Percentiles rank a stretch among this genome's conserved stretches.
These are phyloP conservation scores for Flaveria ramosissima DNA, from an alignment of 129 eudicot genomes.

Conservation along the genomic window DNA sequence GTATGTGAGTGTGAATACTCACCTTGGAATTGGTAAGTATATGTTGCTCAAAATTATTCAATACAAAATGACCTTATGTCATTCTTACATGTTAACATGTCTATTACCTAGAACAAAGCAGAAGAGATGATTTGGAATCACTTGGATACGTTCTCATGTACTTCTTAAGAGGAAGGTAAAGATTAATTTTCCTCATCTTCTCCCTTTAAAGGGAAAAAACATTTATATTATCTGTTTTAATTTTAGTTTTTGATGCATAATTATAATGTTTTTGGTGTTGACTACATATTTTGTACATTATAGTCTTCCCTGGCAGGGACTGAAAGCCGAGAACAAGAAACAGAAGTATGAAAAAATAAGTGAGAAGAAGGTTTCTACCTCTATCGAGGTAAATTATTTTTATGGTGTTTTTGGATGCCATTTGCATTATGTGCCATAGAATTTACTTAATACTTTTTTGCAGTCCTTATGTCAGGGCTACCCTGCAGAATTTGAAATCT, in stretches of 20 bases:
- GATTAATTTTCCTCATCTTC: not conserved
- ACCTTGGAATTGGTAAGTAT: conserved; percentile 91
- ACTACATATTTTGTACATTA: conserved; percentile 19
- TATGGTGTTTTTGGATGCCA: not conserved
- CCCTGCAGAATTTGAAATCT: conserved; percentile 93
- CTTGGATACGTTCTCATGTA: conserved; percentile 97
- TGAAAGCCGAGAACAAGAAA: conserved; percentile 95
- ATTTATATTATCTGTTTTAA: not conserved
- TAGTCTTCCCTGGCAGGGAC: conserved; percentile 99
- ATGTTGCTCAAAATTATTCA: not conserved
- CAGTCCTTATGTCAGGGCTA: conserved; percentile 94
- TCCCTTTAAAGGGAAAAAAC: not conserved
- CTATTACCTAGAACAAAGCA: conserved; percentile 74
- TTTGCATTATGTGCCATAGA: conserved; percentile 19
- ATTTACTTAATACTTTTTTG: not conserved
- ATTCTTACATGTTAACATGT: conserved; percentile 24
- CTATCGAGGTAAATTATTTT: conserved; percentile 75
- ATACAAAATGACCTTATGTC: not conserved
- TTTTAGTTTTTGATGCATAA: conserved; percentile 5
- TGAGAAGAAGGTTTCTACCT: conserved; percentile 89
- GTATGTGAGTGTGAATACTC: conserved; percentile 95
- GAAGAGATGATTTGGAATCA: conserved; percentile 97
- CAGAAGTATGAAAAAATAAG: conserved; percentile 93
- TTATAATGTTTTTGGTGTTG: conserved; percentile 7
- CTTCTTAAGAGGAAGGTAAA: conserved; percentile 95